Evolutionary conservation across 805 yeast genomes (phyloP).

Genomic region (Grigorovia transvaalensis): DNA sequence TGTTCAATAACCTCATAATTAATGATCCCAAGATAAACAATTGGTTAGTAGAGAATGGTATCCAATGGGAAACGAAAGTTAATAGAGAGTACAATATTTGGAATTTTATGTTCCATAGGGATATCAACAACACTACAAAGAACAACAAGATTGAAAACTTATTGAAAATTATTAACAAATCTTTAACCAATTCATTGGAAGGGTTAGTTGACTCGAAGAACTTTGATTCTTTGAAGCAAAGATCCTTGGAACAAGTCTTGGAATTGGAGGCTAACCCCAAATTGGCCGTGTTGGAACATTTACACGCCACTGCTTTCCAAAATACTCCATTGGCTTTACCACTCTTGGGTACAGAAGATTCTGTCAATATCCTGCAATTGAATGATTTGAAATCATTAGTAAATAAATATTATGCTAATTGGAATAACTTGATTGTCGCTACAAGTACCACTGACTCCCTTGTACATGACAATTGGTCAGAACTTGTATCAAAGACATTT

Average conservation of each 20-base stretch:
- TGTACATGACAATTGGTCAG: slow-evolving; percentile 39
- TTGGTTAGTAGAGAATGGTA: neutral
- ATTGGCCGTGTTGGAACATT: slow-evolving; percentile 56
- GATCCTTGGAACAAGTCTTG: neutral
- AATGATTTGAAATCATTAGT: slow-evolving; percentile 50
- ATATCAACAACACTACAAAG: neutral
- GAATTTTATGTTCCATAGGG: neutral
- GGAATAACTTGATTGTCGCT: slow-evolving; percentile 32
- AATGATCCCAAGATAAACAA: neutral
- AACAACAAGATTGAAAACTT: neutral
- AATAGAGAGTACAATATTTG: neutral
- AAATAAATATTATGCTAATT: slow-evolving; percentile 38
- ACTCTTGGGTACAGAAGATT: slow-evolving; percentile 61
- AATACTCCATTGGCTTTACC: slow-evolving; percentile 75
- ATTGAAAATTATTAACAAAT: neutral
- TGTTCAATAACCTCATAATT: neutral
- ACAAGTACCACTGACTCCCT: slow-evolving; percentile 38
- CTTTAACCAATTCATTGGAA: neutral
- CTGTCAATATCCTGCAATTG: slow-evolving; percentile 45
- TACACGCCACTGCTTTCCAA: slow-evolving; percentile 78
- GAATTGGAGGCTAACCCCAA: slow-evolving; percentile 33
- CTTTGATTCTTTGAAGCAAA: neutral
- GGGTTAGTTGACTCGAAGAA: neutral
- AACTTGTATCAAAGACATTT: slow-evolving; percentile 18
- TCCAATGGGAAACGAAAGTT: neutral